Evolutionary conservation across 306 rosid species (phyloP), one percentile per base, ranked within the genome.

Genomic region (Acmispon strigosus): DNA sequence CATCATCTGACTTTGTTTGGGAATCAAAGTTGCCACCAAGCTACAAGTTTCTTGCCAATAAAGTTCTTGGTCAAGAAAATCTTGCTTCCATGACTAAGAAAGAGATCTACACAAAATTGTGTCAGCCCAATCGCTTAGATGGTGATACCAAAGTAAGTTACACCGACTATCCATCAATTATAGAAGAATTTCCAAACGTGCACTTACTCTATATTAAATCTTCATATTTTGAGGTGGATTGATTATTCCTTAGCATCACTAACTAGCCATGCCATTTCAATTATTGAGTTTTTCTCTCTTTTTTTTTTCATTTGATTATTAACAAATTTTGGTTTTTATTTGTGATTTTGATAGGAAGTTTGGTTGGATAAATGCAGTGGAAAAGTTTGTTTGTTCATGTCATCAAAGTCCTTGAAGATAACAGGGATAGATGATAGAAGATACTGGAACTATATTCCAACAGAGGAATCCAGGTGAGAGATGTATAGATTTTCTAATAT

Each of bases 391-490:
- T 37, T 93, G 68, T 78, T 83, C 24, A 74, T 93, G 69, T 93
- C 98, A 13, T 87, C 97, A 0, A 93, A 81, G 86, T 83, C 89
- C 2, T 67, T 93, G 76, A 87, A 84, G 79, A 90, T 93, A 24
- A 93, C 97, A 0, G 97, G 97, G 74, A 88, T 93, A 62, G 89
- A 88, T 29, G 98, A 93, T 67, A 84, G 98, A 78, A 88, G 98
- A 86, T 93, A 90, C 52, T 90, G 98, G 98, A 88, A 47, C 63
- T 78, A 73, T 48, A 69, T 93, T 55, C 84, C 94, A 18, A 84
- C 96, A 1, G 87, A 87, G 18, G 97, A 93, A 86, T 88, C 98
- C 70, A 93, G 98, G 98, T 90, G 51, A 83, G 76, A 18, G 19
- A 39, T 50, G 7, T 4, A 39, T 39, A 39, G 43, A 9, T 39